Conservation (phyloP, 352 stramenopile species). For the Phytophthora citricola region DNA sequence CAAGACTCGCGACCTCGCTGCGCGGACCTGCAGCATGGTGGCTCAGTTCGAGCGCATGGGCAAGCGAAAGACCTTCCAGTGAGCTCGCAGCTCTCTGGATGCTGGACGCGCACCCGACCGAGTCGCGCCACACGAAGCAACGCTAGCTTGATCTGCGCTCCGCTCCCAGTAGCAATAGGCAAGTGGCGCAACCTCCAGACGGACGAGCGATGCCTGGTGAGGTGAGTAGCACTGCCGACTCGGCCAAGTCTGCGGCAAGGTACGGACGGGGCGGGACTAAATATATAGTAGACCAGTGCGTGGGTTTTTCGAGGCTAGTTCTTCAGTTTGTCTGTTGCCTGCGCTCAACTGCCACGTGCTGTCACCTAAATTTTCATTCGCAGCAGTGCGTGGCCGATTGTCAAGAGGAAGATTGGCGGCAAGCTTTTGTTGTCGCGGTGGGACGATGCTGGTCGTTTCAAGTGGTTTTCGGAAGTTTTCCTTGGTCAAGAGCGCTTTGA, state of each 20-base stretch:
- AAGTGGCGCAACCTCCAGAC: slow-evolving; percentile 8
- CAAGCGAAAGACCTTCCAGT: slow-evolving; percentile 81
- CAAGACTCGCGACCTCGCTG: slow-evolving; percentile 96
- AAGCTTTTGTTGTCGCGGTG: slow-evolving; percentile 18
- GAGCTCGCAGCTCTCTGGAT: slow-evolving; percentile 28
- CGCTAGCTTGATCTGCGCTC: slow-evolving; percentile 9
- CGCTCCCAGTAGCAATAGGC: slow-evolving; percentile 19
- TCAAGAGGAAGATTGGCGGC: neutral
- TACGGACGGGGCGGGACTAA: slow-evolving; percentile 36
- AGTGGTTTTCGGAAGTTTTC: slow-evolving; percentile 26
- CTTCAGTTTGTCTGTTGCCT: slow-evolving; percentile 18
- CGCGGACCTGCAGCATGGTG: slow-evolving; percentile 91
- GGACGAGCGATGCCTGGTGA: slow-evolving; percentile 9
- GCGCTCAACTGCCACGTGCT: neutral
- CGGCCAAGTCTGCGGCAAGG: slow-evolving; percentile 15
- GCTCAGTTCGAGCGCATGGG: slow-evolving; percentile 87
- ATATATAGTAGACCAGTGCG: slow-evolving; percentile 50
- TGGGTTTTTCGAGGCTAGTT: slow-evolving; percentile 27
- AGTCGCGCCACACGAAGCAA: slow-evolving; percentile 24
- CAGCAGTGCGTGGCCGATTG: slow-evolving; percentile 4
- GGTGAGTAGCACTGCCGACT: slow-evolving; percentile 24
- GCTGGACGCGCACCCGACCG: slow-evolving; percentile 23
- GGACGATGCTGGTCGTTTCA: slow-evolving; percentile 25
- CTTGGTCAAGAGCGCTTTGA: neutral
- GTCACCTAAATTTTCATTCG: slow-evolving; percentile 17